Conservation (phyloP, 345 rosid species). For the Leavenworthia alabamica region DNA sequence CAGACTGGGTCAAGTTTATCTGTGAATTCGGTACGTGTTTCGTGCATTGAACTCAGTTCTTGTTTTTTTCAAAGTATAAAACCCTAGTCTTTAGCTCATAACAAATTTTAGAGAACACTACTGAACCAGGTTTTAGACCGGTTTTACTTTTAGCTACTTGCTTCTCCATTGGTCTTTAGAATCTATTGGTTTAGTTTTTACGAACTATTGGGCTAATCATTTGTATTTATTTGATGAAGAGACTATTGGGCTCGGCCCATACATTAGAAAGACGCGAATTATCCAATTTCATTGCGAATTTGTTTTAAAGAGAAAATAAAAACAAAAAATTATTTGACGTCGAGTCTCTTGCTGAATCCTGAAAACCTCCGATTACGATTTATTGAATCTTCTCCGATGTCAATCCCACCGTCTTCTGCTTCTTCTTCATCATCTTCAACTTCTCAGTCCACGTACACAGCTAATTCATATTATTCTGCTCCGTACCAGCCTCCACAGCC, state of each 20-base stretch:
- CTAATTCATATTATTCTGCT: constrained; percentile 39
- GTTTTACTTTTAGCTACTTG: too few relatives aligned
- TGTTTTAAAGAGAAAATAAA: background rate
- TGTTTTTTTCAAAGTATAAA: too few relatives aligned
- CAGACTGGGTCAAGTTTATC: too few relatives aligned
- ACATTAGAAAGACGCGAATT: background rate
- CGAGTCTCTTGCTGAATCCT: background rate
- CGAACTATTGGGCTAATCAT: background rate
- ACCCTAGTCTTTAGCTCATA: too few relatives aligned
- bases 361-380: constrained; percentile 2
- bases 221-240: background rate
- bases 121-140: too few relatives aligned
- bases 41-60: too few relatives aligned
- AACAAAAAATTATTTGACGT: background rate
- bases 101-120: too few relatives aligned
- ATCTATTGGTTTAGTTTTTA: background rate
- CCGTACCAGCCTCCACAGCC: constrained; percentile 41
- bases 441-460: constrained; percentile 41
- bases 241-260: constrained; percentile 18
- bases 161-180: too few relatives aligned
- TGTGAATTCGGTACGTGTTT: too few relatives aligned
- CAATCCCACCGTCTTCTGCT: constrained; percentile 38
- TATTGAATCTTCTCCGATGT: constrained; percentile 32
- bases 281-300: background rate
- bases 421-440: constrained; percentile 32